These are phyloP conservation scores for Psilocybe cubensis DNA, from an alignment of 768 basidiomycete genomes.

Conservation along the genomic window DNA sequence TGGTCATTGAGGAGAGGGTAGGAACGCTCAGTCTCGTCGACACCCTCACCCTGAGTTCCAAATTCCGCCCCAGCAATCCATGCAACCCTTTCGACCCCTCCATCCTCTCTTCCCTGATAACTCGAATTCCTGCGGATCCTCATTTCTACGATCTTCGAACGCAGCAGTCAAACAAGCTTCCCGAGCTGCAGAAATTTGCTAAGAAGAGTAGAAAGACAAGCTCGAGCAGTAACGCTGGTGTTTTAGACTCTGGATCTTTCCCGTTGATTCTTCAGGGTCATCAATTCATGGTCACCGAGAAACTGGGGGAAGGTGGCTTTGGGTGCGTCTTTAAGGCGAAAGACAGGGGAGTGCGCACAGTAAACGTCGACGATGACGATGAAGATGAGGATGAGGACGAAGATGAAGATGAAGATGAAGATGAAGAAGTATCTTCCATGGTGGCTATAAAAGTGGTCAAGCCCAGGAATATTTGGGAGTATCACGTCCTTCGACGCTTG, in stretches of 20 bases:
- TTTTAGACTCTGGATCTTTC: constrained; percentile 44
- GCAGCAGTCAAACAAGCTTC: constrained; percentile 61
- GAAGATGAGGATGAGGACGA: constrained; percentile 54
- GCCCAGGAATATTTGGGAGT: constrained; percentile 93
- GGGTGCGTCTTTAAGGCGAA: constrained; percentile 92
- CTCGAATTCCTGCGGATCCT: constrained; percentile 60
- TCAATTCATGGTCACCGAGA: constrained; percentile 74
- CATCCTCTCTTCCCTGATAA: constrained; percentile 66
- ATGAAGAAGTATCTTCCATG: constrained; percentile 55
- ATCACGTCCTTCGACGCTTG: constrained; percentile 78
- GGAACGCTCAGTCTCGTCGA: constrained; percentile 69
- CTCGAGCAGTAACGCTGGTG: constrained; percentile 35
- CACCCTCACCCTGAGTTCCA: constrained; percentile 59
- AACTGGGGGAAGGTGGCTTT: constrained; percentile 96
- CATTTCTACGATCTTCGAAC: constrained; percentile 63
- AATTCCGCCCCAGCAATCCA: constrained; percentile 81
- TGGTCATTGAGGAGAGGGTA: constrained; percentile 58
- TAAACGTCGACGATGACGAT: constrained; percentile 38
- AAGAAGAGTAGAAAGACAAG: constrained; percentile 50
- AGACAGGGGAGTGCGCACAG: constrained; percentile 46
- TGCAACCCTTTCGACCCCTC: constrained; percentile 83
- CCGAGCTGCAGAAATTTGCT: constrained; percentile 74
- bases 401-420: constrained; percentile 57
- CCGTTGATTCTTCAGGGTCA: constrained; percentile 64
- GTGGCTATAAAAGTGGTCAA: constrained; percentile 92